phyloP scores from a whole-genome alignment of 202 grass and related monocot genomes.

The Bolboschoenoplectus hybrid region DNA sequence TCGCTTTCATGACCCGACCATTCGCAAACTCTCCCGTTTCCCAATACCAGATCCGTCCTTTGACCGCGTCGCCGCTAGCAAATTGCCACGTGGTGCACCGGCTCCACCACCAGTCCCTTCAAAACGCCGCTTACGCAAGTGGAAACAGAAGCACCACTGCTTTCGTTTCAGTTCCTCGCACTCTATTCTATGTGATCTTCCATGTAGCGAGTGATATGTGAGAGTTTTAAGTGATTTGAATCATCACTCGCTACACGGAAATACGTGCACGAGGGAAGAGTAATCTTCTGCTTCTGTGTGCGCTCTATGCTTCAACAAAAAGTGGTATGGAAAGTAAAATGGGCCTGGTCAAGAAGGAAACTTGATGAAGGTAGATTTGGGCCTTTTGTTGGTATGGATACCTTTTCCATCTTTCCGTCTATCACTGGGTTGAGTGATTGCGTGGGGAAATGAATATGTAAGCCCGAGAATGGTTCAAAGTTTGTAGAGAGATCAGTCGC shows the following conservation, averaged over 20 bases:
- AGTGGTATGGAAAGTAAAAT: constrained; percentile 2
- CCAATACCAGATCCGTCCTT: constrained; percentile 24
- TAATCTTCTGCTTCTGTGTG: not conserved
- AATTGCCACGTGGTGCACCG: constrained; percentile 5
- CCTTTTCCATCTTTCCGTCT: not conserved
- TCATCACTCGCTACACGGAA: not conserved
- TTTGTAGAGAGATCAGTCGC: too few species aligned
- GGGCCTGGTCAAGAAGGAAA: not conserved
- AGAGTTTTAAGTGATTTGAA: not conserved
- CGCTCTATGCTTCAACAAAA: not conserved
- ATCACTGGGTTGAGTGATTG: not conserved
- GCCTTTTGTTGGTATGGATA: not conserved
- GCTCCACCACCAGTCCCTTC: constrained; percentile 27
- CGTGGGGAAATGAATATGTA: too few species aligned
- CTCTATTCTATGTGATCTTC: not conserved
- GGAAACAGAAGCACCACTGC: constrained; percentile 8
- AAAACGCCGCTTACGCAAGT: constrained; percentile 15
- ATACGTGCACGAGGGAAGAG: too few species aligned
- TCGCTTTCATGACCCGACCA: constrained; percentile 31
- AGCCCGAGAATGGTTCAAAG: too few species aligned
- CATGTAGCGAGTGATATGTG: not conserved
- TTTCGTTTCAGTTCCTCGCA: not conserved
- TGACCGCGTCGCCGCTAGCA: not conserved
- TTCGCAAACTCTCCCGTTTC: constrained; percentile 32
- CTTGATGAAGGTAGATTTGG: constrained; percentile 12